These are phyloP conservation scores for Phaeomoniella chlamydospora DNA, from an alignment of 2,329 filamentous ascomycete genomes.

Conservation along the genomic window DNA sequence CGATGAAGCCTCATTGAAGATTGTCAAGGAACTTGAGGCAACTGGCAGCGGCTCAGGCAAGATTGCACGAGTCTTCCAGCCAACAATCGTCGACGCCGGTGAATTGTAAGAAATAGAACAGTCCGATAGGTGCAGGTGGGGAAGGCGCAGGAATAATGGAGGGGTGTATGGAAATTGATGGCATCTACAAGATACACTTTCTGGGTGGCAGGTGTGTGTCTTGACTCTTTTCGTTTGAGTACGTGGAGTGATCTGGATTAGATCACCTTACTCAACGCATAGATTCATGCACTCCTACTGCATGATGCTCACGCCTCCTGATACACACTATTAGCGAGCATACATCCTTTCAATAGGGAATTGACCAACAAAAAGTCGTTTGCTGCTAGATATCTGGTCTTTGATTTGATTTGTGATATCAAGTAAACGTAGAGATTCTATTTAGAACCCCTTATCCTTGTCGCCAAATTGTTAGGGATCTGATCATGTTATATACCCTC, in stretches of 20 bases:
- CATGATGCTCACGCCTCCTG: neutral
- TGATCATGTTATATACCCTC: neutral
- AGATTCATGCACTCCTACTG: neutral
- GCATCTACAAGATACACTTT: neutral
- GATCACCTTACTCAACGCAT: neutral
- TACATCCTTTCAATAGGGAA: neutral
- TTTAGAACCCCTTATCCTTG: neutral
- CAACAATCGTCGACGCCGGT: conserved; percentile 39
- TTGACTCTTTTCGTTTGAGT: neutral
- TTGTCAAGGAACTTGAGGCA: conserved; percentile 46
- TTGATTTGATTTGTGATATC: neutral
- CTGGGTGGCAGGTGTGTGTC: neutral
- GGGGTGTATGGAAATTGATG: neutral
- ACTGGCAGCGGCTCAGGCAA: conserved; percentile 39
- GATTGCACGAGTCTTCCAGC: conserved; percentile 36
- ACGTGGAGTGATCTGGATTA: neutral
- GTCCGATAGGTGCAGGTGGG: no score
- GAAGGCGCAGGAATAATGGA: neutral
- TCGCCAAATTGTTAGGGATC: neutral
- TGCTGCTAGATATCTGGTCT: neutral
- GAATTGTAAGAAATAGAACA: neutral
- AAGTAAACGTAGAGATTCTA: neutral
- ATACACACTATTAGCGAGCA: neutral
- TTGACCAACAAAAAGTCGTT: neutral
- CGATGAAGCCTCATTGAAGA: conserved; percentile 35